Evolutionary conservation across 306 rosid species (phyloP).

Genomic region (Cucumis sativus): Cucumber_9930_V3 NC_026660.2:1278501-1279000

Average conservation of each 20-base stretch:
- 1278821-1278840: too few relatives aligned
- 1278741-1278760: slow-evolving; percentile 96
- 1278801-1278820: slow-evolving; percentile 52
- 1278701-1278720: slow-evolving; percentile 80
- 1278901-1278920: neutral
- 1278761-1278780: slow-evolving; percentile 95
- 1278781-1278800: slow-evolving; percentile 56
- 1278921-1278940: neutral
- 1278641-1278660: slow-evolving; percentile 88
- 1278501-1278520: slow-evolving; percentile 82
- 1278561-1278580: slow-evolving; percentile 37
- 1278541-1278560: slow-evolving; percentile 67
- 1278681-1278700: slow-evolving; percentile 68
- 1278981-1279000: neutral
- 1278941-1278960: neutral
- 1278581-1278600: slow-evolving; percentile 32
- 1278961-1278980: neutral
- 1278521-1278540: slow-evolving; percentile 32
- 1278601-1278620: slow-evolving; percentile 49
- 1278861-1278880: neutral
- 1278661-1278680: slow-evolving; percentile 74
- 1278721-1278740: slow-evolving; percentile 69
- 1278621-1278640: slow-evolving; percentile 63
- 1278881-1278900: neutral
- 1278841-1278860: neutral